A percentile compares a stretch with the other conserved stretches of the same genome.
Evolutionary conservation across 768 basidiomycete genomes (phyloP).

Genomic region (Pleurotus djamor): DNA sequence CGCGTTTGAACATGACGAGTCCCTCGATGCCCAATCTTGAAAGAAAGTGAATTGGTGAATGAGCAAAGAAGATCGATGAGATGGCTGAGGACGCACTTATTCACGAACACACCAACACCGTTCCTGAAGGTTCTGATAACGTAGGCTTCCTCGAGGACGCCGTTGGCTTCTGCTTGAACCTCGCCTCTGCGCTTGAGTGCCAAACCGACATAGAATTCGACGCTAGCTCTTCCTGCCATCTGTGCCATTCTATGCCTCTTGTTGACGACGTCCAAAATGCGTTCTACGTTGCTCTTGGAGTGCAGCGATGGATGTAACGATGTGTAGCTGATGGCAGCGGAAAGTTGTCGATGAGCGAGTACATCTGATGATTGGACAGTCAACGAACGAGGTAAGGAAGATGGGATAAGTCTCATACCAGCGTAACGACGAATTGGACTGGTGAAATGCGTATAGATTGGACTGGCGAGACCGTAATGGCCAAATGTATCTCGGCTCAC

Average conservation of each 20-base stretch:
- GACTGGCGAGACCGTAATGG: slow-evolving; percentile 96
- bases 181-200: slow-evolving; percentile 75
- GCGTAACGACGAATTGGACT: slow-evolving; percentile 97
- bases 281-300: slow-evolving; percentile 86
- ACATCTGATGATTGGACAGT: slow-evolving; percentile 58
- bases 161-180: slow-evolving; percentile 28
- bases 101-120: slow-evolving; percentile 95
- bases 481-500: slow-evolving; percentile 91
- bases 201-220: slow-evolving; percentile 96
- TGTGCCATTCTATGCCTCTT: slow-evolving; percentile 94
- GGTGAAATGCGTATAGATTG: slow-evolving; percentile 98
- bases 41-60: not conserved
- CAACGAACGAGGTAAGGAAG: not conserved
- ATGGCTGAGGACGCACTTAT: slow-evolving; percentile 56
- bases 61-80: not conserved
- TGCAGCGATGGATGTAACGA: slow-evolving; percentile 87
- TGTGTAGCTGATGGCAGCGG: slow-evolving; percentile 83
- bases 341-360: slow-evolving; percentile 88
- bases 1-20: slow-evolving; percentile 89
- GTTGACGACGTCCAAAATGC: slow-evolving; percentile 83
- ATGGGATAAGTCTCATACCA: slow-evolving; percentile 39
- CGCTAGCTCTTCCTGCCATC: slow-evolving; percentile 94
- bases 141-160: slow-evolving; percentile 80
- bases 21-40: slow-evolving; percentile 92
- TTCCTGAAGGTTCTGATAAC: slow-evolving; percentile 95